Evolutionary conservation across 805 yeast species (phyloP).

Genomic region (Lipomyces yamanashiensis): DNA sequence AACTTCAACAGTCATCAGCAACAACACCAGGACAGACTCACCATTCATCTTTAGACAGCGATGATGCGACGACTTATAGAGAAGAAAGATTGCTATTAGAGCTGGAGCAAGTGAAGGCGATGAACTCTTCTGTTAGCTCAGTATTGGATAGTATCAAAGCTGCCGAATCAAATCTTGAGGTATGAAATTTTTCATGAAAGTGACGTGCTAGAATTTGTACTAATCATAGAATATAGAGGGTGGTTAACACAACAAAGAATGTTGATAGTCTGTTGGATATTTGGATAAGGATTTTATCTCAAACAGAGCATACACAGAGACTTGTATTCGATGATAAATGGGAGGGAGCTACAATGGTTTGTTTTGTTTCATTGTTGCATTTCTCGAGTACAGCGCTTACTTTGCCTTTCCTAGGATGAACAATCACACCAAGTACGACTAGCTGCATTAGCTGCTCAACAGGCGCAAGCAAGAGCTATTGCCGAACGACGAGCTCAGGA

Average conservation of each 20-base stretch:
- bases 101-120: conserved; percentile 26
- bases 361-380: background rate
- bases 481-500: conserved; percentile 28
- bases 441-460: conserved; percentile 18
- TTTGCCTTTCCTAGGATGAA: conserved; percentile 30
- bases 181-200: conserved; percentile 3
- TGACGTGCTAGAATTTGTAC: background rate
- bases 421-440: conserved; percentile 36
- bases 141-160: conserved; percentile 25
- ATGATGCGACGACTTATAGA: conserved; percentile 7
- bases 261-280: conserved; percentile 41
- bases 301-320: conserved; percentile 43
- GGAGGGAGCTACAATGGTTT: conserved; percentile 42
- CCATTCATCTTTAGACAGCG: background rate
- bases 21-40: conserved; percentile 1
- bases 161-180: conserved; percentile 33
- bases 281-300: conserved; percentile 44
- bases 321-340: conserved; percentile 40
- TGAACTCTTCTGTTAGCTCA: conserved; percentile 25
- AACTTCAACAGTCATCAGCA: conserved; percentile 8
- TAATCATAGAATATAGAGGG: conserved; percentile 15
- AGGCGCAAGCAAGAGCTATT: conserved; percentile 19
- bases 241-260: conserved; percentile 37
- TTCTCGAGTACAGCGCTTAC: background rate
- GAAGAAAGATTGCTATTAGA: conserved; percentile 25